Evolutionary conservation across 73 alveolate genomes (phyloP).

Genomic region (Paramecium caudatum): DNA sequence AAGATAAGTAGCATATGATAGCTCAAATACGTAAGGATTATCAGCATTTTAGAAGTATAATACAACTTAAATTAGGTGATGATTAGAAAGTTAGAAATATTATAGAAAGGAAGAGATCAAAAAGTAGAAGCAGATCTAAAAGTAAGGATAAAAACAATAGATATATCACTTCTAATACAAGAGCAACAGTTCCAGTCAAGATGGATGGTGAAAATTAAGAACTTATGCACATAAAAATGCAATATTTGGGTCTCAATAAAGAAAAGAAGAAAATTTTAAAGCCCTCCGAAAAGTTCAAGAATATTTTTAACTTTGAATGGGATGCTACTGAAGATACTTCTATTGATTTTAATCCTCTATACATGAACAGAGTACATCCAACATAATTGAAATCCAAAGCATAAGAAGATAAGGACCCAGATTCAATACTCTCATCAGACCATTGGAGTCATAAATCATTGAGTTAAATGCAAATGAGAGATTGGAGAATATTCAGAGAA

Average conservation of each 20-base stretch:
- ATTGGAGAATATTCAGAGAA: slow-evolving; percentile 91
- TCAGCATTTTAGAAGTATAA: slow-evolving; percentile 23
- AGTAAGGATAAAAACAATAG: slow-evolving; percentile 73
- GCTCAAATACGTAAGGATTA: slow-evolving; percentile 13
- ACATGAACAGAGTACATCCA: slow-evolving; percentile 71
- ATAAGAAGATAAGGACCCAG: slow-evolving; percentile 20
- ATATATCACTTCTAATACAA: slow-evolving; percentile 71
- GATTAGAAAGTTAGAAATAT: slow-evolving; percentile 65
- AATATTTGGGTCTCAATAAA: slow-evolving; percentile 78
- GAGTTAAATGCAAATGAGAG: slow-evolving; percentile 84
- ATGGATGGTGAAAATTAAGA: slow-evolving; percentile 72
- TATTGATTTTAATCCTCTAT: slow-evolving; percentile 83
- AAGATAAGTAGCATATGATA: background rate
- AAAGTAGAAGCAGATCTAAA: slow-evolving; percentile 72
- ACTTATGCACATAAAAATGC: slow-evolving; percentile 69
- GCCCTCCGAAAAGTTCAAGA: slow-evolving; percentile 88
- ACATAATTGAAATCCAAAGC: slow-evolving; percentile 48
- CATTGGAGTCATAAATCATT: slow-evolving; percentile 74
- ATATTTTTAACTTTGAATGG: slow-evolving; percentile 85
- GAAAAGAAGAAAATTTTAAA: slow-evolving; percentile 82
- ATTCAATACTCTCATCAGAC: slow-evolving; percentile 29
- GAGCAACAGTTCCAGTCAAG: slow-evolving; percentile 71
- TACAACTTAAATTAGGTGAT: background rate
- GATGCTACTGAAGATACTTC: slow-evolving; percentile 90
- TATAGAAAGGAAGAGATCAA: slow-evolving; percentile 53